Conservation (phyloP, 495 filamentous ascomycete species). For the Melanomma pulvis-pyrius region DNA sequence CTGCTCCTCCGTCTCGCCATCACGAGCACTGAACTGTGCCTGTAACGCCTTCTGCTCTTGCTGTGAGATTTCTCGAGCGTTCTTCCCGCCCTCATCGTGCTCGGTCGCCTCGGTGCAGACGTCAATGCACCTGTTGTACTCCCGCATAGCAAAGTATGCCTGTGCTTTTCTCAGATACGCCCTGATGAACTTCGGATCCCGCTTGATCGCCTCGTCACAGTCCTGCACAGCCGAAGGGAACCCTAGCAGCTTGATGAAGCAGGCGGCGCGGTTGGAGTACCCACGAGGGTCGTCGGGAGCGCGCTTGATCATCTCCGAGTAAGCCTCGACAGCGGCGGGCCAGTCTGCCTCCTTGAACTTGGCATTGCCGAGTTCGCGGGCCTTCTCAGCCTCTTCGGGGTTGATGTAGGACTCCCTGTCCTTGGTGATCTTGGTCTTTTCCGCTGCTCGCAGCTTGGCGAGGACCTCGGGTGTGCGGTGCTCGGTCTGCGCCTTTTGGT, state of each 20-base stretch:
- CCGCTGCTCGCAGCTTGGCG: conserved; percentile 87
- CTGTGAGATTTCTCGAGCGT: conserved; percentile 86
- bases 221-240: conserved; percentile 93
- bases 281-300: conserved; percentile 90
- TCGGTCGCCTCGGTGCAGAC: conserved; percentile 78
- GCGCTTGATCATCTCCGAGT: conserved; percentile 96
- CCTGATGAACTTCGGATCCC: conserved; percentile 89
- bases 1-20: conserved; percentile 96
- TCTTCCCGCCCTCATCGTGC: conserved; percentile 74
- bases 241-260: conserved; percentile 92
- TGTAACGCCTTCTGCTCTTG: conserved; percentile 93
- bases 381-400: conserved; percentile 90
- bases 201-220: conserved; percentile 87
- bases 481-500: conserved; percentile 91
- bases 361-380: conserved; percentile 88
- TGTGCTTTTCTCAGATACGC: conserved; percentile 95
- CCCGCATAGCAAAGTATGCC: conserved; percentile 91
- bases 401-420: conserved; percentile 84
- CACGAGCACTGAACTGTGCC: conserved; percentile 82
- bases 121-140: conserved; percentile 92
- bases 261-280: conserved; percentile 95
- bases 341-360: conserved; percentile 98
- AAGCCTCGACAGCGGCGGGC: conserved; percentile 93
- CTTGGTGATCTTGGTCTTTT: conserved; percentile 79
- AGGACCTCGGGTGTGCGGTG: conserved; percentile 95